Evolutionary conservation across 352 stramenopile genomes (phyloP), one percentile per base, ranked within the genome.

Genomic region (Phytophthora sansomeana): DNA sequence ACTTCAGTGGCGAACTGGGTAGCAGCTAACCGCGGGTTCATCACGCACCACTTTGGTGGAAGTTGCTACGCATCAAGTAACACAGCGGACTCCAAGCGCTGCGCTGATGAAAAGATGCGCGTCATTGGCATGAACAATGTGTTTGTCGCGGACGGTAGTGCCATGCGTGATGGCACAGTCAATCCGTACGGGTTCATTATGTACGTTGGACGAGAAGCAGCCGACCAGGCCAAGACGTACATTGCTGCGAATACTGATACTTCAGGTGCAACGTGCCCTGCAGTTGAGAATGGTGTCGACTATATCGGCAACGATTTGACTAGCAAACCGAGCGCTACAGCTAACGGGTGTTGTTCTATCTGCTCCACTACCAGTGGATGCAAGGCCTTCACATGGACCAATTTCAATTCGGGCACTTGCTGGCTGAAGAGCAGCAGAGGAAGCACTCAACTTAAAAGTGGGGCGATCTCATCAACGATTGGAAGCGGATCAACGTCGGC

Each of bases 101-200:
- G 81, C 44, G 81, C 83, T 0, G 83, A 90, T 43, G 75, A 81
- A 7, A 85, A 81, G 49, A 35, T 90, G 28, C 69, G 69, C 0
- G 78, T 92, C 10, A 48, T 89, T 2, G 83, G 81, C 29, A 90
- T 78, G n/a, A 74, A 28, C 56, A 92, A 92, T 57, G 67, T 90
- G 7, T 92, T 86, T 39, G 62, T 92, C 0, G 73, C 63, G 0
- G 84, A 92, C 41, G 80, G 54, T 0, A 83, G 67, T 49, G 66
- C 77, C 21, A 89, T 88, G 81, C 60, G 63, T 5, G 80, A 87
- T 11, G 81, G 81, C 4, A 90, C 84, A 0, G 73, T 80, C 21
- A 90, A 87, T 46, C 82, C 80, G 41, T 91, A 90, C 63, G 83
- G 77, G 0, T 92, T 90, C 48, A 74, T 90, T 32, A 91, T 89